Evolutionary conservation across 192 early-diverging fungal species (phyloP).

Genomic region (Gigaspora rosea): DNA sequence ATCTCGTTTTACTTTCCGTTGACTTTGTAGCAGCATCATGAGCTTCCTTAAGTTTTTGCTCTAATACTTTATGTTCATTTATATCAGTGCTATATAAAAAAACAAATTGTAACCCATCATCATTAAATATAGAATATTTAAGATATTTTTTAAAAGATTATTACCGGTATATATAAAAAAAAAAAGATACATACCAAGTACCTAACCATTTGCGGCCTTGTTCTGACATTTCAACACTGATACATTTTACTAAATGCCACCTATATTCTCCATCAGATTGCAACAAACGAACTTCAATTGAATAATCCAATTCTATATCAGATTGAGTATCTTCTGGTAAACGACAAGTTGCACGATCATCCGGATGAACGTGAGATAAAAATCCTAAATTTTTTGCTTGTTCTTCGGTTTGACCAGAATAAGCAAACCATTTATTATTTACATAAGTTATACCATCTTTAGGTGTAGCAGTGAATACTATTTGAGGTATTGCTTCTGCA

Average conservation of each 20-base stretch:
- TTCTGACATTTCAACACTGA: constrained; percentile 52
- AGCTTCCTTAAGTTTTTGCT: constrained; percentile 59
- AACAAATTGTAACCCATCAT: no score
- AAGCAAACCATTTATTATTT: constrained; percentile 57
- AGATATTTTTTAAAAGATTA: constrained; percentile 12
- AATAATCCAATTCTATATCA: constrained; percentile 43
- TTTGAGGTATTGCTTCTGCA: constrained; percentile 62
- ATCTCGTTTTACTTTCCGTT: constrained; percentile 63
- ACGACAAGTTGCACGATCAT: constrained; percentile 49
- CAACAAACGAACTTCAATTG: constrained; percentile 49
- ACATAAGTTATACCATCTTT: constrained; percentile 54
- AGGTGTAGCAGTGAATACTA: constrained; percentile 57
- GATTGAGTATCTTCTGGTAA: constrained; percentile 46
- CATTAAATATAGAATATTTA: background rate
- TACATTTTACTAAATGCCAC: constrained; percentile 62
- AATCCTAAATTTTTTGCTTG: constrained; percentile 53
- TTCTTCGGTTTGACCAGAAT: constrained; percentile 54
- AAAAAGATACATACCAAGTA: constrained; percentile 43
- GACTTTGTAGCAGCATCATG: constrained; percentile 61
- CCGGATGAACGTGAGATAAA: constrained; percentile 56
- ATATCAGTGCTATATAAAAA: constrained; percentile 50
- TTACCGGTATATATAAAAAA: background rate
- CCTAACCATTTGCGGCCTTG: constrained; percentile 58
- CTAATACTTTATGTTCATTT: constrained; percentile 59
- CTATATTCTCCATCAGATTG: constrained; percentile 47